Base-by-base conservation (phyloP, 2,329 filamentous ascomycete genomes). In the Lecanosticta acicola region DNA sequence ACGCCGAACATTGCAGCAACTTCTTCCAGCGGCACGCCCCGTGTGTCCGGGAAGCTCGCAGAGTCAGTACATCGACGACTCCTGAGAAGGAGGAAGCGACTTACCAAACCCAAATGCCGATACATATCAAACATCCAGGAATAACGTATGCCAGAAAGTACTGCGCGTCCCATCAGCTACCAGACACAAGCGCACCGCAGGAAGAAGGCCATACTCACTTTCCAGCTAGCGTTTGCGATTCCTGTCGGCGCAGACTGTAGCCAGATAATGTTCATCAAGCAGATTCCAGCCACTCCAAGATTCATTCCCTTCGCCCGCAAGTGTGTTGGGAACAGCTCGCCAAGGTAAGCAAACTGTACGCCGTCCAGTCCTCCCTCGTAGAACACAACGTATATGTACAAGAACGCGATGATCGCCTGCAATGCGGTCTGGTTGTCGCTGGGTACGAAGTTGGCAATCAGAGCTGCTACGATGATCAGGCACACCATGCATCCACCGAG, bases 281-380 rank as follows among this genome's bases (percentile, higher is more conserved):
- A 42, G n/a, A 42, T 42, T 9, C 40, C 40, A 7, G 40, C 40
- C 3, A 42, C 29, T 3, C 40, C 40, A 7, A 42, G n/a, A 35
- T 20, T 35, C 45, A 37, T 39, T 34, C 46, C 50, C 39, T 53
- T 60, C 48, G 34, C 60, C 35, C 14, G 51, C 50, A 47, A 55
- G 55, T 53, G 48, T 7, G 50, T 53, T 18, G 50, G 45, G 33
- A 51, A 50, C 11, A 50, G 20, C 40, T 50, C 48, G 18, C 48
- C 48, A n/a, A 50, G 40, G 33, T 47, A 50, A 14, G 48, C 39
- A 26, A 45, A 47, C 26, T 45, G 39, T 26, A 41, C 26, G 7
- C 48, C 40, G 35, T 46, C 48, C 21, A 48, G 18, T 7, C 44
- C 36, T 10, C 13, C 32, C 36, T 41, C 42, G 41, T 50, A 45